Conservation (phyloP, 176 grass and related monocot genomes). For the Cenchrus americanus region DNA sequence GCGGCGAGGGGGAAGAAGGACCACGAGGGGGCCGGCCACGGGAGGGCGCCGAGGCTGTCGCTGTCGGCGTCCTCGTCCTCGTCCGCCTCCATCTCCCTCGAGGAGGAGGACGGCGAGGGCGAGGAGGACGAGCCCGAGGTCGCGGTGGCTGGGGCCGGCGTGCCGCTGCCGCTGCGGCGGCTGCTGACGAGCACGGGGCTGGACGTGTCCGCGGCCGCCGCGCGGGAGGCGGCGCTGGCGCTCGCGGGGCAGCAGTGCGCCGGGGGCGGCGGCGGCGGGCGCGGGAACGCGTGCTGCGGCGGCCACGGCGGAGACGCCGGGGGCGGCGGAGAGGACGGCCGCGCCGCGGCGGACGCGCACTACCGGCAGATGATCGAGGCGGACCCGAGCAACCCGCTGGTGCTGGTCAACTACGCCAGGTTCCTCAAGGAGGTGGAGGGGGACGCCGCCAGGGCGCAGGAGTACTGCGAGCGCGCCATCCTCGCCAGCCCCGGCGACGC, state of each 20-base stretch:
- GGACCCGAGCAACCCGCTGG: slow-evolving; percentile 58
- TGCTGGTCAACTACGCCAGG: slow-evolving; percentile 63
- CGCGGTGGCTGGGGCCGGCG: neutral
- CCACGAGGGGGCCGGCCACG: neutral
- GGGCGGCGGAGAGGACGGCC: neutral
- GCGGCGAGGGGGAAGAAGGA: neutral
- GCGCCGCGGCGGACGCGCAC: slow-evolving; percentile 33
- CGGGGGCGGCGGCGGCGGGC: neutral
- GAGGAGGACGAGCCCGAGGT: neutral
- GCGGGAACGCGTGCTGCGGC: neutral
- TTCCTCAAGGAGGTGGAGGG: slow-evolving; percentile 61
- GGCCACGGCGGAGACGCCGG: neutral
- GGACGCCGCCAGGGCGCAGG: slow-evolving; percentile 45
- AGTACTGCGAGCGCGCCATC: slow-evolving; percentile 72
- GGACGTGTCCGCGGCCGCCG: neutral
- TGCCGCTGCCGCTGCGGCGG: slow-evolving; percentile 20
- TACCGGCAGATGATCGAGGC: slow-evolving; percentile 57
- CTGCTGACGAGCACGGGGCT: slow-evolving; percentile 62
- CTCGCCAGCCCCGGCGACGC: slow-evolving; percentile 49
- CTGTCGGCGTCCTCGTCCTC: neutral
- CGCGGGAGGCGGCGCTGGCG: neutral
- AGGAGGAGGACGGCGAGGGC: slow-evolving; percentile 40
- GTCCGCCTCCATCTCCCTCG: slow-evolving; percentile 21
- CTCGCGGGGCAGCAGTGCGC: slow-evolving; percentile 29
- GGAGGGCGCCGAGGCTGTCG: neutral